phyloP scores from a whole-genome alignment of 768 basidiomycete species.

The Leccinum truebloodii region DNA sequence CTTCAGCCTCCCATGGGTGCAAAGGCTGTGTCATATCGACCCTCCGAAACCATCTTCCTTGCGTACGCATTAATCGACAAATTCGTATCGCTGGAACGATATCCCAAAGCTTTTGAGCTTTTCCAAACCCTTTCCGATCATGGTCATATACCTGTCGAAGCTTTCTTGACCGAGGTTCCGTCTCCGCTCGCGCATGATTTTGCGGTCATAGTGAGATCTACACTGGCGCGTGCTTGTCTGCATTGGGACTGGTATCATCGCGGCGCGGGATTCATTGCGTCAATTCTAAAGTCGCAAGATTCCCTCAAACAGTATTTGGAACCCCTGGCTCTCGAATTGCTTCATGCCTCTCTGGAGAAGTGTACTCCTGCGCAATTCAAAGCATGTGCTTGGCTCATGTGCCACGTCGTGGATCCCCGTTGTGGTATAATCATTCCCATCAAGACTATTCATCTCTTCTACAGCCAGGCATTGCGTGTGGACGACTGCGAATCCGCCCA shows the following conservation, averaged over 20 bases:
- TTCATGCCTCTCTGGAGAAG: conserved; percentile 43
- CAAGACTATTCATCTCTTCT: conserved; percentile 48
- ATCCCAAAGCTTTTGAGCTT: conserved; percentile 43
- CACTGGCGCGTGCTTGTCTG: conserved; percentile 52
- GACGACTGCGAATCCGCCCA: conserved; percentile 39
- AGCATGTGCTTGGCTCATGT: conserved; percentile 44
- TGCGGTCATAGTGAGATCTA: conserved; percentile 47
- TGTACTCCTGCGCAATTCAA: conserved; percentile 39
- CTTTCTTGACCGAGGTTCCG: conserved; percentile 41
- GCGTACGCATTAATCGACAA: conserved; percentile 47
- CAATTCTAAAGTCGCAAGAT: conserved; percentile 28
- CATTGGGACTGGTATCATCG: conserved; percentile 54
- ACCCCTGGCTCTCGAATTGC: conserved; percentile 43
- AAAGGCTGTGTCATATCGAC: conserved; percentile 37
- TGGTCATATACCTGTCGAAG: conserved; percentile 47
- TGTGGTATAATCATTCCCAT: conserved; percentile 41
- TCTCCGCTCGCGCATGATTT: conserved; percentile 39
- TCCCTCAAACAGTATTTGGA: conserved; percentile 26
- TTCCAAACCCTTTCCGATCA: conserved; percentile 50
- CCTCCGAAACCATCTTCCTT: conserved; percentile 38
- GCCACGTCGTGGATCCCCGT: conserved; percentile 33
- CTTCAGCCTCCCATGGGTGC: conserved; percentile 30
- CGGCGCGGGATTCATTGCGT: conserved; percentile 41
- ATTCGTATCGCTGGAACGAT: conserved; percentile 38
- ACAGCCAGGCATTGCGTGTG: conserved; percentile 38